phyloP scores from a whole-genome alignment of 805 yeast genomes.

The Yamadazyma kitorensis region DNA sequence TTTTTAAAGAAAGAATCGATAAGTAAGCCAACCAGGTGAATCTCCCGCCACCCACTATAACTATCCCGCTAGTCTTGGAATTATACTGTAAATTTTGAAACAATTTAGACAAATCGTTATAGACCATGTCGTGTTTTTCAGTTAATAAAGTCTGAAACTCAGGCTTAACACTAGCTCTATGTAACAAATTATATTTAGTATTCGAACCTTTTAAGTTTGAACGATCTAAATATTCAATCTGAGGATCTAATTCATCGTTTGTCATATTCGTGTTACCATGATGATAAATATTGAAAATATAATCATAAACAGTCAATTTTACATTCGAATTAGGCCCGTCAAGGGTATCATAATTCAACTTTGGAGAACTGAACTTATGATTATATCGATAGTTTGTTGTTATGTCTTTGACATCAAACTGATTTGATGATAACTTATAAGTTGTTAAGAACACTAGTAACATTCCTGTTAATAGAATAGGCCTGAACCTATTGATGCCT shows the following conservation, averaged over 20 bases:
- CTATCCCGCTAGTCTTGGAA: conserved; percentile 14
- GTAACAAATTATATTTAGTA: conserved; percentile 1
- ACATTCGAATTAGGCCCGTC: too few species aligned
- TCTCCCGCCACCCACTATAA: conserved; percentile 53
- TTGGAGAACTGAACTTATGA: too few species aligned
- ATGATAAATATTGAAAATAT: conserved; percentile 2
- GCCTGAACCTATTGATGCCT: too few species aligned
- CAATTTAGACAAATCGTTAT: too few species aligned
- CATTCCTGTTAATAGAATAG: too few species aligned
- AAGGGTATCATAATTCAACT: too few species aligned
- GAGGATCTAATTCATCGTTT: background rate
- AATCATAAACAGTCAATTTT: too few species aligned
- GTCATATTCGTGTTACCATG: conserved; percentile 1
- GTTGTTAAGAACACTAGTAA: too few species aligned
- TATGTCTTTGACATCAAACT: too few species aligned
- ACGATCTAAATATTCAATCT: conserved; percentile 1
- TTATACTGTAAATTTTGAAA: too few species aligned
- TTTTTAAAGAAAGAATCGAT: conserved; percentile 44
- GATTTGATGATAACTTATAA: too few species aligned
- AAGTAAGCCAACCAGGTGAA: conserved; percentile 50
- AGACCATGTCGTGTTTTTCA: conserved; percentile 1
- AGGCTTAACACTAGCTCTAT: conserved; percentile 1
- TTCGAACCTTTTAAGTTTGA: conserved; percentile 1
- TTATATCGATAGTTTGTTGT: too few species aligned
- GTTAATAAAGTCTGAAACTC: background rate